These are phyloP conservation scores for Ochetophila trinervis DNA, from an alignment of 306 rosid species.

Conservation along the genomic window DNA sequence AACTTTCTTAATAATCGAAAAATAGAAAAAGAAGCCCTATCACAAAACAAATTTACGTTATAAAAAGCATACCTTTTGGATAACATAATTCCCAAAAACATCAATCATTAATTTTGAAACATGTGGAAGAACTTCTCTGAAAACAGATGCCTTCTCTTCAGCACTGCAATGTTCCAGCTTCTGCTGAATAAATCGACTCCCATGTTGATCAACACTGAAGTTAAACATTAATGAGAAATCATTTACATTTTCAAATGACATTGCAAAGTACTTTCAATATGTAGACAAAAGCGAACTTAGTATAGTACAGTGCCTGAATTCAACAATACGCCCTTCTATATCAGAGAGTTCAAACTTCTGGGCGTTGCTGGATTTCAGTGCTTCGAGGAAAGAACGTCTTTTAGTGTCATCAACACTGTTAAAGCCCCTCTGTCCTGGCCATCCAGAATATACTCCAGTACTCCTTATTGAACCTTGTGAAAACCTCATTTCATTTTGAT, in stretches of 20 bases:
- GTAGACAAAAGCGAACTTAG: conserved; percentile 11
- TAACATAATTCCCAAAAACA: conserved; percentile 70
- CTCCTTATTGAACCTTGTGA: conserved; percentile 34
- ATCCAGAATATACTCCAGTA: conserved; percentile 41
- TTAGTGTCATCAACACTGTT: conserved; percentile 37
- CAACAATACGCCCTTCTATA: conserved; percentile 55
- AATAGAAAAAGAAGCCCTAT: no score
- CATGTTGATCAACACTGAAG: conserved; percentile 67
- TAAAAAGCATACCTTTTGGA: conserved; percentile 54
- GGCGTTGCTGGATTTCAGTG: conserved; percentile 45
- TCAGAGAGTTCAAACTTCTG: conserved; percentile 47
- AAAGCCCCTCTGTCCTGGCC: conserved; percentile 43
- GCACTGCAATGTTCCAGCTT: conserved; percentile 56
- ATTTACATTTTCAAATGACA: conserved; percentile 17
- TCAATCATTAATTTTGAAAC: conserved; percentile 54
- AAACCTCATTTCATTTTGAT: conserved; percentile 36
- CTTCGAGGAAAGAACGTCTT: conserved; percentile 47
- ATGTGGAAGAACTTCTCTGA: conserved; percentile 59
- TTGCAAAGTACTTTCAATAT: background rate
- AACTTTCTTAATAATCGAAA: no score
- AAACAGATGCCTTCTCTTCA: conserved; percentile 57
- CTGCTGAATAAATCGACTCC: conserved; percentile 79
- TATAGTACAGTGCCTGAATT: conserved; percentile 45
- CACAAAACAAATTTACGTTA: background rate
- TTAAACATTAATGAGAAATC: conserved; percentile 16